Conservation (phyloP, 345 rosid genomes). For the Ceriops tagal region DNA sequence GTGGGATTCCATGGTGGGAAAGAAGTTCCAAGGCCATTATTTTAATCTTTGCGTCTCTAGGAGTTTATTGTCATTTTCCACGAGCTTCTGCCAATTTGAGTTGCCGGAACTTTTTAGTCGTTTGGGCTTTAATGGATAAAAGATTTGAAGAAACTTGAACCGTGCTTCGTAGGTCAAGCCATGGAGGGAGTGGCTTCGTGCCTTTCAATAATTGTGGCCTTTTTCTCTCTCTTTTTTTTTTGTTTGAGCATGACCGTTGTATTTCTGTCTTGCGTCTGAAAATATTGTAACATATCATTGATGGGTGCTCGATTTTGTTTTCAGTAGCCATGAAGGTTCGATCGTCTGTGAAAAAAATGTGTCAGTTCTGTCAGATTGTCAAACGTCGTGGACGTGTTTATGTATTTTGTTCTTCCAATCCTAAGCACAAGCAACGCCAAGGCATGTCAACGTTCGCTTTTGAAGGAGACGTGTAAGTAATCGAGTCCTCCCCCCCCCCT, state of each 20-base stretch:
- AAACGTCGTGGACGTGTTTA: constrained; percentile 87
- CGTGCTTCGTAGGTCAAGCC: too few species aligned
- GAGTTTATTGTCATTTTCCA: too few species aligned
- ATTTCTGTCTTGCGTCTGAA: neutral
- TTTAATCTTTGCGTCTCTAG: too few species aligned
- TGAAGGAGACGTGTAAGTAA: constrained; percentile 48
- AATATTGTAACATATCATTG: neutral
- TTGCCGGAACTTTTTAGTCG: too few species aligned
- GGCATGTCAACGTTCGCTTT: constrained; percentile 58
- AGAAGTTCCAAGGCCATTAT: too few species aligned
- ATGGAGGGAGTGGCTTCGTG: too few species aligned
- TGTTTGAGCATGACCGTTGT: neutral
- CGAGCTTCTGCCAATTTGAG: too few species aligned
- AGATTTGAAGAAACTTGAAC: too few species aligned
- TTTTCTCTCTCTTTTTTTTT: neutral
- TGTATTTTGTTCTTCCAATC: constrained; percentile 67
- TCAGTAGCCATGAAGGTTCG: constrained; percentile 75
- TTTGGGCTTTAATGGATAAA: too few species aligned
- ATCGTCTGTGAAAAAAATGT: constrained; percentile 93
- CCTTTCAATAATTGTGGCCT: too few species aligned
- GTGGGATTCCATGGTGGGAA: too few species aligned
- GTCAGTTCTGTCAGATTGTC: constrained; percentile 81
- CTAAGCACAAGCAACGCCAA: constrained; percentile 93
- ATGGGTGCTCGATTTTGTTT: constrained; percentile 6
- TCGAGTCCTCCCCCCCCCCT: neutral